Conservation (phyloP, 331 rosid genomes). For the Saraca asoca region DNA sequence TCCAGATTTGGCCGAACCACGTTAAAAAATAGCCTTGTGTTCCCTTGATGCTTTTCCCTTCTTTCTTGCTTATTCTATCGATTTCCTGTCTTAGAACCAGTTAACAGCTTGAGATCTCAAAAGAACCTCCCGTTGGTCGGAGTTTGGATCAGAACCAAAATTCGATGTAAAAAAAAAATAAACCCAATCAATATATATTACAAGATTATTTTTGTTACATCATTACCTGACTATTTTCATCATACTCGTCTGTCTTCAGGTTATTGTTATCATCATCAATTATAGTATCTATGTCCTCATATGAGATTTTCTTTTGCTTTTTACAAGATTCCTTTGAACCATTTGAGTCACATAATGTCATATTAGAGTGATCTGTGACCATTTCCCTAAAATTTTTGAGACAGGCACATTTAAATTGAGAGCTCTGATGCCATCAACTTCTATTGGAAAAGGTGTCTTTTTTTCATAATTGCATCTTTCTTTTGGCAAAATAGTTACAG, state of each 20-base stretch:
- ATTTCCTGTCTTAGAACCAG: too few species aligned
- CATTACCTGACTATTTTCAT: constrained; percentile 39
- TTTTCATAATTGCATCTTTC: constrained; percentile 39
- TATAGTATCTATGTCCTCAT: constrained; percentile 45
- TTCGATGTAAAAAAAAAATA: too few species aligned
- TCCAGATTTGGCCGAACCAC: too few species aligned
- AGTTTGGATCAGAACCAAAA: too few species aligned
- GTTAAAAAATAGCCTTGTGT: too few species aligned
- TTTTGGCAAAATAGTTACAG: constrained; percentile 34
- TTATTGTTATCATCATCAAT: constrained; percentile 40
- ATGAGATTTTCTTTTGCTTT: constrained; percentile 64
- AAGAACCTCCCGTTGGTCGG: too few species aligned
- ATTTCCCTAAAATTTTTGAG: constrained; percentile 51
- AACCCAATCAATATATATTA: too few species aligned
- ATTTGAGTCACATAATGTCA: constrained; percentile 41
- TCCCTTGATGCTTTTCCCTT: too few species aligned
- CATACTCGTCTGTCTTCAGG: constrained; percentile 41
- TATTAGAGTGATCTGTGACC: constrained; percentile 42
- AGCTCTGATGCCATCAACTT: constrained; percentile 41
- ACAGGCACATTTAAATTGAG: constrained; percentile 50
- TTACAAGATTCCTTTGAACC: constrained; percentile 49
- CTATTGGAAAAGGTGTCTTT: constrained; percentile 27
- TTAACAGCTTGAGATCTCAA: too few species aligned
- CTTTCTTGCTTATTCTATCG: too few species aligned
- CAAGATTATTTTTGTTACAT: too few species aligned